Conservation (phyloP, 75 land plant species). For the Isoetes taiwanensis region DNA sequence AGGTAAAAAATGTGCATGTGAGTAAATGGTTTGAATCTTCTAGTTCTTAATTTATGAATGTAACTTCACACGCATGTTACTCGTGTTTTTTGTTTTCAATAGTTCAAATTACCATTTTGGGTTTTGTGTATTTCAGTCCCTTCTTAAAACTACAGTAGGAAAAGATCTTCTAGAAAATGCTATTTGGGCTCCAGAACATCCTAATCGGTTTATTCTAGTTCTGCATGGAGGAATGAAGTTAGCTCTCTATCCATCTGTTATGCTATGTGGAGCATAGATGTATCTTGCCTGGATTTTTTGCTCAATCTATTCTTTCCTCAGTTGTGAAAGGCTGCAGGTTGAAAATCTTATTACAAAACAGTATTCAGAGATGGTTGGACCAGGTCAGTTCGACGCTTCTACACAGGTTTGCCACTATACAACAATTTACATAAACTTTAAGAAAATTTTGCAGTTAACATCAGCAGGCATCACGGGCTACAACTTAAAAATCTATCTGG, state of each 20-base stretch:
- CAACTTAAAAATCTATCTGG: too few relatives aligned
- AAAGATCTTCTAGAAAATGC: slow-evolving; percentile 14
- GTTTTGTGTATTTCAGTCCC: slow-evolving; percentile 11
- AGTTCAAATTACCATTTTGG: not conserved
- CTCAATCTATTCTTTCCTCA: not conserved
- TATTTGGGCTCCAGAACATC: slow-evolving; percentile 21
- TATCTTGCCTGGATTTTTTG: not conserved
- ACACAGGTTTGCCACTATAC: too few relatives aligned
- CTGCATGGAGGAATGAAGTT: slow-evolving; percentile 26
- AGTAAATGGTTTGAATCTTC: not conserved
- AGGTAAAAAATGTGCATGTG: not conserved
- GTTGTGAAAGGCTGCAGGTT: slow-evolving; percentile 13
- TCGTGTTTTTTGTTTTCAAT: not conserved
- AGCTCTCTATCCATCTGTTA: not conserved
- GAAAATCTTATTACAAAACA: slow-evolving; percentile 31
- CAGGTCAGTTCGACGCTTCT: slow-evolving; percentile 33
- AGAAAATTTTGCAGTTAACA: slow-evolving; percentile 25
- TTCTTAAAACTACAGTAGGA: slow-evolving; percentile 28
- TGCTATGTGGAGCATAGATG: not conserved
- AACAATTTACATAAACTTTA: too few relatives aligned
- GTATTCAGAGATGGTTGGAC: slow-evolving; percentile 15
- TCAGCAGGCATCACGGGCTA: slow-evolving; percentile 29
- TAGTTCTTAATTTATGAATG: not conserved
- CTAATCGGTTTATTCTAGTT: slow-evolving; percentile 19
- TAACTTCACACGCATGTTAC: not conserved